Base-by-base conservation (phyloP, 345 rosid species). In the Mallotus nudiflorus region DNA sequence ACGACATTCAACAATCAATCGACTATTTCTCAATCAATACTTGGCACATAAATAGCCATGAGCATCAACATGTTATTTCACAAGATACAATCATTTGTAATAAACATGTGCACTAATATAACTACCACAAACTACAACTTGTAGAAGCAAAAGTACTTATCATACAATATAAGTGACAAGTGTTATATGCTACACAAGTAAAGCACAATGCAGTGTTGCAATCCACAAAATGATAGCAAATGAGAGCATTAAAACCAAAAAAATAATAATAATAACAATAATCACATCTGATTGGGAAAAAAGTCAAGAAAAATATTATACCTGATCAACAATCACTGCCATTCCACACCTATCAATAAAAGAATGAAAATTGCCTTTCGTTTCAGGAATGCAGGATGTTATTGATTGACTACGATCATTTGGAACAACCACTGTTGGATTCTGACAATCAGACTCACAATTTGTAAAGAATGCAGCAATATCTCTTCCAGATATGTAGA, bases 241-340 rank as follows among this genome's bases (percentile, higher is more conserved):
- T n/a, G n/a, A n/a, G 9, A 62, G 66, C 9, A 16, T 62, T 40
- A 14, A 40, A 14, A 28, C 39, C 48, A 28, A 33, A 19, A 39
- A 37, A 61, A 61, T 20, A 4, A 57, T 31, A 14, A 28, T 24
- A 27, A 64, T 15, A 45, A 25, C 44, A 5, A 63, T 24, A 64
- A 25, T 25, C 4, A 29, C 10, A 13, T 14, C 18, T 29, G 24
- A 3, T 22, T 31, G 13, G 11, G 8, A 62, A 52, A 31, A 9
- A 22, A 39, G n/a, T 46, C n/a, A 27, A 60, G 44, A 31, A 29
- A 29, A 49, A n/a, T 55, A n/a, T 3, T 48, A 56, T 81, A 95
- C 99, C 99, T 89, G 93, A 82, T 95, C 99, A 77, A 95, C 89
- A 74, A 95, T 85, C 72, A 92, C 99, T 39, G 90, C 92, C 92